Evolutionary conservation across 192 early-diverging fungal species (phyloP).

Genomic region (Linnemannia elongata): DNA sequence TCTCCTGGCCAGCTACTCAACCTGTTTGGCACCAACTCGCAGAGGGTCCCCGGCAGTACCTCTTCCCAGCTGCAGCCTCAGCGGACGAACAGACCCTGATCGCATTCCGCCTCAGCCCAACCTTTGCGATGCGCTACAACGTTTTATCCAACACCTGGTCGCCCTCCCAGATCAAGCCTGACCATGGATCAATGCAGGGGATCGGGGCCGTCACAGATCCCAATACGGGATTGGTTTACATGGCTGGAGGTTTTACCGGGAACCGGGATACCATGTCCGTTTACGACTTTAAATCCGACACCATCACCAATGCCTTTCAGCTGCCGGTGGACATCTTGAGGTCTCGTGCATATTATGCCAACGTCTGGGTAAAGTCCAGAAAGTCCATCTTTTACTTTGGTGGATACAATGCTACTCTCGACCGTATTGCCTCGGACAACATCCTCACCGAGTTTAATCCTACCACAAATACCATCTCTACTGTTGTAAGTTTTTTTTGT

Average conservation of each 20-base stretch:
- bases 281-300: constrained; percentile 26
- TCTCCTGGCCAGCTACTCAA: constrained; percentile 17
- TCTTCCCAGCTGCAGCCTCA: constrained; percentile 28
- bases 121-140: constrained; percentile 22
- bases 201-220: constrained; percentile 44
- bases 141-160: constrained; percentile 17
- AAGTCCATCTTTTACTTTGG: constrained; percentile 31
- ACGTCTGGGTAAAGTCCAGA: constrained; percentile 6
- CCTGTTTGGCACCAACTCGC: constrained; percentile 32
- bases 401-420: constrained; percentile 22
- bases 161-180: not conserved
- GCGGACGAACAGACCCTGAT: constrained; percentile 28
- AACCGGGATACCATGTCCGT: constrained; percentile 24
- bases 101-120: constrained; percentile 17
- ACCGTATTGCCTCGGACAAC: not conserved
- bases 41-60: constrained; percentile 1
- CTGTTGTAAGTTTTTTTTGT: constrained; percentile 12
- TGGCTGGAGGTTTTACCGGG: constrained; percentile 37
- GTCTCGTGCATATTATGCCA: constrained; percentile 32
- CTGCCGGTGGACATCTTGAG: not conserved
- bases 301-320: not conserved
- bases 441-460: constrained; percentile 46
- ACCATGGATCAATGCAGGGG: constrained; percentile 7
- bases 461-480: not conserved
- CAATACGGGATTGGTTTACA: constrained; percentile 23